Evolutionary conservation across 2,329 filamentous ascomycete species (phyloP), one percentile per base, ranked within the genome.

Genomic region (Endothia cerciana): DNA sequence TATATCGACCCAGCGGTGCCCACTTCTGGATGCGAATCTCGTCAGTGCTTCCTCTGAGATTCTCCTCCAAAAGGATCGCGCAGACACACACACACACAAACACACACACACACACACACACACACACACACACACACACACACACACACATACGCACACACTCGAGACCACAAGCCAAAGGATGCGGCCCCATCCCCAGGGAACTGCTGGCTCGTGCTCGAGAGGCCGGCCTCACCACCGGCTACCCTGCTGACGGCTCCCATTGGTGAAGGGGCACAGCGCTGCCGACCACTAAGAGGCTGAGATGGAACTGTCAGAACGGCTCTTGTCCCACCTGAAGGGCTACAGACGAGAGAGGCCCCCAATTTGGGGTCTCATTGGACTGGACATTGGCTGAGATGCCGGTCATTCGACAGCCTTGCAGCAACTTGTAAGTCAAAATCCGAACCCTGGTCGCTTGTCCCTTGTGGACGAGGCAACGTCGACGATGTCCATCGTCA

Each of bases 191-290:
- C n/a, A 19, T 45, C 25, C 40, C 38, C 45, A 28, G 62, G 45
- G 67, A 69, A 69, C 67, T 53, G 67, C 67, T 69, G 67, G 67
- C 62, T 67, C 66, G 67, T 67, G 67, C 67, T 63, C 62, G 30
- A 1, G 11, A 28, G 22, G 38, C 40, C 59, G 22, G 40, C 38
- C 40, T 62, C 30, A 28, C 22, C 49, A 40, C n/a, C 47, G 30
- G 41, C 36, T 47, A 57, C 25, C 63, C 57, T 49, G 61, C 40
- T 64, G 51, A 43, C 41, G 51, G 41, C 64, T 68, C 60, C 55
- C 55, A 69, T 69, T 69, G 67, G 67, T 28, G 65, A 63, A 38
- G 36, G 45, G 53, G 45, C 47, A 22, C 36, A 25, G 25, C 7
- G 49, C n/a, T 25, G 58, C 33, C 53, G n/a, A 63, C 67, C 67